Base-by-base conservation (phyloP, 2,329 filamentous ascomycete genomes). In the Dothideomycetes sp. region DNA sequence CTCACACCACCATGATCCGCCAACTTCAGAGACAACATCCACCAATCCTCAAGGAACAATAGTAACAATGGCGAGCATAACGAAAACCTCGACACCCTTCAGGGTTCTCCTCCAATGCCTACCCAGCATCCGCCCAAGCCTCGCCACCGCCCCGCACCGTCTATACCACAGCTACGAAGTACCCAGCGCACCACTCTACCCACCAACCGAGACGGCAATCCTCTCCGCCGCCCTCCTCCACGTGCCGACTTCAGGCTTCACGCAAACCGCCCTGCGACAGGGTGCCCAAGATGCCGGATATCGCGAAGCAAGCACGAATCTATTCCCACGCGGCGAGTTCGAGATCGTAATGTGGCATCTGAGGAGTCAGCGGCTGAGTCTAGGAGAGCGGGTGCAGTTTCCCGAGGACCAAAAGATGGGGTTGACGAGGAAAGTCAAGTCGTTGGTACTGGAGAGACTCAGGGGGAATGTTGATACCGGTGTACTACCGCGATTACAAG, bases 231-330 rank as follows among this genome's bases (percentile, higher is more conserved):
- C 88, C 14, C 76, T 91, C 51, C 58, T 64, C 19, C 83, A 94
- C 58, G 78, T 96, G 8, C 86, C 87, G 14, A 60, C 72, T 37
- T 74, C 86, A 58, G 91, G 91, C 57, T 98, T 96, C 70, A 84
- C 85, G 0, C 65, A 70, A 36, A 69, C 75, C 15, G 70, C 88
- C 1, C 71, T 98, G 8, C 73, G 75, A 32, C 73, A 83, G 16
- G 91, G 89, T 45, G 85, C 85, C 45, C 78, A 78, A 53, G 86
- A 94, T 53, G 78, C 80, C 14, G 87, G 88, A 33, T 94, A 89
- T 58, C 77, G 86, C 38, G 84, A 91, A 56, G 86, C 89, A 43
- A 88, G 84, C 43, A 77, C 84, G 8, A 88, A 86, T 54, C 67
- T 95, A 15, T 77, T 98, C 41, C 79, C 85, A 1, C 72, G 80